Percentiles rank a stretch among this genome's conserved stretches.
phyloP scores from a whole-genome alignment of 2,329 filamentous ascomycete species.

The Phoma herbarum region DNA sequence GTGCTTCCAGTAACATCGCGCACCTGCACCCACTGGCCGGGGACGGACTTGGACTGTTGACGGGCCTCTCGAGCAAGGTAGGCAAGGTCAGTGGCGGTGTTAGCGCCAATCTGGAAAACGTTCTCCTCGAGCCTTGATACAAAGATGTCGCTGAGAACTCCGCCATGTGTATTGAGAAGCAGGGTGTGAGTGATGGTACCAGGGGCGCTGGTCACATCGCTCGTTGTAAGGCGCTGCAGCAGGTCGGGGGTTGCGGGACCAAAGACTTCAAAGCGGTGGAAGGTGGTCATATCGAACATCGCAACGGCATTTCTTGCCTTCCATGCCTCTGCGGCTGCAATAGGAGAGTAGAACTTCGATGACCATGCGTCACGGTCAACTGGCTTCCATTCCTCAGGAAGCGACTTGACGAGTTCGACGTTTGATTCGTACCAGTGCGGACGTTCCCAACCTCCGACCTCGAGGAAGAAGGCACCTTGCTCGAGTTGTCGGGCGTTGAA shows the following conservation, averaged over 20 bases:
- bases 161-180: slow-evolving; percentile 62
- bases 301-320: slow-evolving; percentile 70
- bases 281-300: slow-evolving; percentile 70
- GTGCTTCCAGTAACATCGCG: slow-evolving; percentile 68
- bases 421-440: slow-evolving; percentile 71
- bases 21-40: slow-evolving; percentile 60
- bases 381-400: slow-evolving; percentile 65
- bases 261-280: slow-evolving; percentile 65
- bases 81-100: slow-evolving; percentile 62
- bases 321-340: slow-evolving; percentile 69
- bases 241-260: slow-evolving; percentile 66
- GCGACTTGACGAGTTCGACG: slow-evolving; percentile 57
- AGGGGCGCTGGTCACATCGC: slow-evolving; percentile 57
- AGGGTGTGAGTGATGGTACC: slow-evolving; percentile 66
- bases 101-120: slow-evolving; percentile 65
- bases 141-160: slow-evolving; percentile 66
- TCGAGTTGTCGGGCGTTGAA: slow-evolving; percentile 65
- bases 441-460: slow-evolving; percentile 68
- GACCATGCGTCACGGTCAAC: slow-evolving; percentile 68
- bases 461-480: slow-evolving; percentile 67
- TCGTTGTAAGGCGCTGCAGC: slow-evolving; percentile 63
- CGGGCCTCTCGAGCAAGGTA: slow-evolving; percentile 65
- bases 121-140: slow-evolving; percentile 62
- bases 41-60: slow-evolving; percentile 53
- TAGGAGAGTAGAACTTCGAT: slow-evolving; percentile 64